Evolutionary conservation across 345 rosid species (phyloP).

Genomic region (Arabis hirsuta): DNA sequence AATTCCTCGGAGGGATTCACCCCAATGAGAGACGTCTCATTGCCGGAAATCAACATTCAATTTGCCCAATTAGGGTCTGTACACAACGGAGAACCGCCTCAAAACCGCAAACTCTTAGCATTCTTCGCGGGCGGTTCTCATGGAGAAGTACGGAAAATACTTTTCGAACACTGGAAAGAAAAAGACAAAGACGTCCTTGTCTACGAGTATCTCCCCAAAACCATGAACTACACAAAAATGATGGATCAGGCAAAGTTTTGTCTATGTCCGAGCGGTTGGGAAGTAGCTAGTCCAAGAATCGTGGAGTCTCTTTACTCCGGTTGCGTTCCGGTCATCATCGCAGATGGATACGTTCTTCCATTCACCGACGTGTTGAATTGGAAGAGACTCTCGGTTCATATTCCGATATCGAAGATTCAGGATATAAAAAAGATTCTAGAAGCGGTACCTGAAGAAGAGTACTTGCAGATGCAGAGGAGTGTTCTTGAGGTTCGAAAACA

Average conservation of each 20-base stretch:
- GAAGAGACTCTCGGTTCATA: conserved; percentile 52
- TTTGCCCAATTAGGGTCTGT: conserved; percentile 33
- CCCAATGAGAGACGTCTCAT: conserved; percentile 64
- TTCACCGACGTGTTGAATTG: conserved; percentile 70
- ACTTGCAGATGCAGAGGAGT: conserved; percentile 47
- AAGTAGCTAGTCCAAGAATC: conserved; percentile 73
- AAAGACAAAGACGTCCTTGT: conserved; percentile 62
- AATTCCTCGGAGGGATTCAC: conserved; percentile 71
- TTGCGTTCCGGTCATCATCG: conserved; percentile 64
- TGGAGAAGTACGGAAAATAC: conserved; percentile 53
- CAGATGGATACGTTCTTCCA: conserved; percentile 54
- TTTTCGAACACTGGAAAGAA: conserved; percentile 67
- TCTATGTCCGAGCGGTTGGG: conserved; percentile 70
- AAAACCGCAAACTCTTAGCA: conserved; percentile 54
- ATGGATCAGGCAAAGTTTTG: conserved; percentile 61
- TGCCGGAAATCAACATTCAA: conserved; percentile 56
- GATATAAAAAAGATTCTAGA: conserved; percentile 57
- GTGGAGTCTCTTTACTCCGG: conserved; percentile 56
- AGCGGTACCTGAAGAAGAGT: conserved; percentile 41
- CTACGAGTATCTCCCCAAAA: conserved; percentile 50
- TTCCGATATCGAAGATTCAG: conserved; percentile 47
- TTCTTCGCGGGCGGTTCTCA: conserved; percentile 77
- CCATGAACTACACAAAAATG: conserved; percentile 45
- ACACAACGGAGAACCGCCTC: conserved; percentile 27
- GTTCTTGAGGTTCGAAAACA: conserved; percentile 56